A percentile compares a stretch with the other conserved stretches of the same genome.
Evolutionary conservation across 1,284 basidiomycete genomes (phyloP).

Genomic region (Austroboletus novae-zelandiae): DNA sequence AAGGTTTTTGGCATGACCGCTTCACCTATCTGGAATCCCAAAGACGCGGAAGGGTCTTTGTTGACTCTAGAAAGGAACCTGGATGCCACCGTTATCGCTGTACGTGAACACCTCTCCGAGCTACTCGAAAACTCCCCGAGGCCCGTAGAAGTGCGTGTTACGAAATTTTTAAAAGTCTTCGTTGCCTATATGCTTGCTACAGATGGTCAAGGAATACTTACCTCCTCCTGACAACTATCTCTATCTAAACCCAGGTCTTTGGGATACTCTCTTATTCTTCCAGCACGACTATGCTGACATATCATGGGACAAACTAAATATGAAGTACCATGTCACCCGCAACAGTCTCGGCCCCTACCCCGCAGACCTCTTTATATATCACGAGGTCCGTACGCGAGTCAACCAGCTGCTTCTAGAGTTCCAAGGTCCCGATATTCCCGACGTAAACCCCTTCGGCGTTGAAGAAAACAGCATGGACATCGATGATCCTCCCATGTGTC

Average conservation of each 20-base stretch:
- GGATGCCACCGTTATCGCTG: constrained; percentile 70
- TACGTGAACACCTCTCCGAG: constrained; percentile 64
- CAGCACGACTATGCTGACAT: constrained; percentile 43
- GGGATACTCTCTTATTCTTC: constrained; percentile 51
- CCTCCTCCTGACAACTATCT: constrained; percentile 48
- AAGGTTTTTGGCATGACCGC: constrained; percentile 90
- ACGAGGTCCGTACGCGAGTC: constrained; percentile 53
- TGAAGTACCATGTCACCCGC: constrained; percentile 58
- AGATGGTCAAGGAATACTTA: constrained; percentile 61
- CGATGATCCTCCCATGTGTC: constrained; percentile 16
- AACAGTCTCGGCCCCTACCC: constrained; percentile 50
- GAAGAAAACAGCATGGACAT: constrained; percentile 27
- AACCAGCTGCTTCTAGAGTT: constrained; percentile 36
- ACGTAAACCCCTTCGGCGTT: constrained; percentile 12
- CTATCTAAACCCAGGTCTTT: constrained; percentile 55
- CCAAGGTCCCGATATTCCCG: constrained; percentile 10
- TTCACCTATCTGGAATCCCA: constrained; percentile 77
- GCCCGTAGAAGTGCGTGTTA: constrained; percentile 57
- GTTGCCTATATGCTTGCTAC: not conserved
- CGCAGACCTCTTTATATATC: constrained; percentile 61
- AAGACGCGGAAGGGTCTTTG: constrained; percentile 58
- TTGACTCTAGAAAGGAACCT: constrained; percentile 66
- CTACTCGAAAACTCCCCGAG: constrained; percentile 58
- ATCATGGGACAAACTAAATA: constrained; percentile 53
- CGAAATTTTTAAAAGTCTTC: not conserved